Evolutionary conservation across 345 rosid species (phyloP).

Genomic region (Sonneratia alba): DNA sequence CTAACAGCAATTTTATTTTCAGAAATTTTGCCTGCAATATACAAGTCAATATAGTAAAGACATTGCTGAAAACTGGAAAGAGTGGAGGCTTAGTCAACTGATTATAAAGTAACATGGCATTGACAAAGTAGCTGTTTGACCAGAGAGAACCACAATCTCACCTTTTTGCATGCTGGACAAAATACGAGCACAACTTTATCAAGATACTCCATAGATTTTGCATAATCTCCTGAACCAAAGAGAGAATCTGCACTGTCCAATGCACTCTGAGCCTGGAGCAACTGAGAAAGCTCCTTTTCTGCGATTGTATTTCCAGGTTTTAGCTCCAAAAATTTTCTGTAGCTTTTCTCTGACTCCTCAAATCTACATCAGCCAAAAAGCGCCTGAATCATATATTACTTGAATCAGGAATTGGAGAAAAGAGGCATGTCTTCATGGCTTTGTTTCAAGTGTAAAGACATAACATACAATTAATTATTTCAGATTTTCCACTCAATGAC

Average conservation of each 20-base stretch:
- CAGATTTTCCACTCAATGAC: too few species aligned
- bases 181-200: slow-evolving; percentile 92
- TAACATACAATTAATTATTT: too few species aligned
- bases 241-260: slow-evolving; percentile 56
- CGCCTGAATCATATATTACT: slow-evolving; percentile 25
- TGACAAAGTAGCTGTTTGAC: too few species aligned
- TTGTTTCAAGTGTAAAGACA: too few species aligned
- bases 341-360: slow-evolving; percentile 72
- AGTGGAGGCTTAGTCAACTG: neutral
- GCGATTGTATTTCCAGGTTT: slow-evolving; percentile 62
- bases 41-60: slow-evolving; percentile 1
- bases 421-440: too few species aligned
- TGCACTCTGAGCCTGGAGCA: slow-evolving; percentile 79
- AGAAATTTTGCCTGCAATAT: slow-evolving; percentile 70
- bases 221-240: slow-evolving; percentile 56
- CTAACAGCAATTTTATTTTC: slow-evolving; percentile 60
- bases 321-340: slow-evolving; percentile 54
- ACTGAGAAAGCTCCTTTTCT: slow-evolving; percentile 90
- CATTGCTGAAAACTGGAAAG: neutral
- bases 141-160: slow-evolving; percentile 12
- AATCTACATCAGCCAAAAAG: slow-evolving; percentile 48
- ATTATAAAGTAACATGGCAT: neutral
- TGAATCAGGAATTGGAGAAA: slow-evolving; percentile 19
- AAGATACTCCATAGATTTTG: slow-evolving; percentile 68
- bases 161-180: slow-evolving; percentile 89